Evolutionary conservation across 1,284 basidiomycete species (phyloP).

Genomic region (Trichosporon faecale): DNA sequence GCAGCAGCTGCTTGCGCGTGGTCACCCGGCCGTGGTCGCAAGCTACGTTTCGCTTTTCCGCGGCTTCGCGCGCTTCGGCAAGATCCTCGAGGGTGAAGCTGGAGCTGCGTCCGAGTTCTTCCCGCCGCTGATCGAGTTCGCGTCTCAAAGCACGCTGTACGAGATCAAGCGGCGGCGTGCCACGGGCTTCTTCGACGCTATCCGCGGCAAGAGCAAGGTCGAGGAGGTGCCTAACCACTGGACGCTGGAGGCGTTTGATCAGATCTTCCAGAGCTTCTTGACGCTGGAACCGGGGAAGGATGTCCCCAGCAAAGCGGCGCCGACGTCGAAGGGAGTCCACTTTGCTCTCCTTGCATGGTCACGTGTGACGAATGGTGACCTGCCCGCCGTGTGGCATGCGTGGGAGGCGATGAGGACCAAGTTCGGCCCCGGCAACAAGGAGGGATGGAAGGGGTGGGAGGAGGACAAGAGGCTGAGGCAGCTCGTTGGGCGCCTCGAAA

Average conservation of each 20-base stretch:
- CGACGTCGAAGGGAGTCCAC: conserved; percentile 35
- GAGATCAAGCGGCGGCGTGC: not conserved
- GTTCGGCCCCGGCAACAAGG: conserved; percentile 38
- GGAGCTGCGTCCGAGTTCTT: conserved; percentile 22
- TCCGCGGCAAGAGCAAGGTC: not conserved
- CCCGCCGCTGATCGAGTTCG: conserved; percentile 10
- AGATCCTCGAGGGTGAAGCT: conserved; percentile 16
- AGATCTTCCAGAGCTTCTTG: conserved; percentile 38
- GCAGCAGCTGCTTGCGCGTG: conserved; percentile 63
- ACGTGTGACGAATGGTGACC: conserved; percentile 38
- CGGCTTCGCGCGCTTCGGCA: conserved; percentile 62
- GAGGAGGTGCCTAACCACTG: conserved; percentile 23
- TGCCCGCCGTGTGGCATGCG: conserved; percentile 30
- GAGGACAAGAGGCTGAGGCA: conserved; percentile 30
- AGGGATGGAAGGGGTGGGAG: conserved; percentile 40
- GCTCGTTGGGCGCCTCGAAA: conserved; percentile 20
- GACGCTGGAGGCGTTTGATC: conserved; percentile 32
- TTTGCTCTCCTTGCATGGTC: conserved; percentile 42
- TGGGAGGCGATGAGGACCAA: conserved; percentile 41
- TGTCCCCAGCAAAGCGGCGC: conserved; percentile 25
- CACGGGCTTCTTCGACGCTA: conserved; percentile 13
- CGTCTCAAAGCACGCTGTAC: not conserved
- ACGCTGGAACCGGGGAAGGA: conserved; percentile 15
- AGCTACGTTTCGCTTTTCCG: conserved; percentile 69
- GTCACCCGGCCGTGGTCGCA: conserved; percentile 28